Conservation (phyloP, 352 stramenopile species). For the Phytophthora cryptogea region DNA sequence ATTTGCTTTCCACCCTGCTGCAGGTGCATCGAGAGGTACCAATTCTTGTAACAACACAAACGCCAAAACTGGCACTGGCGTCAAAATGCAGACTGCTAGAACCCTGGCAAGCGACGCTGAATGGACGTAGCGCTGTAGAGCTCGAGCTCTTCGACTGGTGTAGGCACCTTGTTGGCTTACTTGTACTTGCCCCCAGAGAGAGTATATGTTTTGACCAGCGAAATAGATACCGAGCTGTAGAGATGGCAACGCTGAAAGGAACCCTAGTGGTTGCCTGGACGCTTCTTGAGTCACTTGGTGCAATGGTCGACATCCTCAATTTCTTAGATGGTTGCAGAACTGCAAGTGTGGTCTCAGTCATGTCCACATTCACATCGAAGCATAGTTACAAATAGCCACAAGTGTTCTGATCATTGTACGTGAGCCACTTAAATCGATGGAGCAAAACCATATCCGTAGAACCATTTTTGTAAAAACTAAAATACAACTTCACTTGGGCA, state of each 20-base stretch:
- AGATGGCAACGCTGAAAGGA: neutral
- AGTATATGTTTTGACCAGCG: neutral
- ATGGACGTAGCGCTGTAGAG: slow-evolving; percentile 10
- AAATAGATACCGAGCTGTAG: neutral
- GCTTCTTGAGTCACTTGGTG: too few relatives aligned
- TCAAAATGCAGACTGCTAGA: slow-evolving; percentile 2
- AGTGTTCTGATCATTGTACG: too few relatives aligned
- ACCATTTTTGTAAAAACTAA: too few relatives aligned
- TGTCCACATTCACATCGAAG: too few relatives aligned
- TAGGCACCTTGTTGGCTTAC: slow-evolving; percentile 14
- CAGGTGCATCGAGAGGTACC: slow-evolving; percentile 2
- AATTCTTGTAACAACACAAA: slow-evolving; percentile 18
- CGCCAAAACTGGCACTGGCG: slow-evolving; percentile 5
- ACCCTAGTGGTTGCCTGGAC: too few relatives aligned
- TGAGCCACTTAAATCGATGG: too few relatives aligned
- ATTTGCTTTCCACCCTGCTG: slow-evolving; percentile 3
- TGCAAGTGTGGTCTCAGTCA: too few relatives aligned
- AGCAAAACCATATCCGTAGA: too few relatives aligned
- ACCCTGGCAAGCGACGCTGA: slow-evolving; percentile 3
- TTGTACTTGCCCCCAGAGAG: slow-evolving; percentile 11
- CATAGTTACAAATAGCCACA: too few relatives aligned
- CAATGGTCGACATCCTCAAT: too few relatives aligned
- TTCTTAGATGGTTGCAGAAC: too few relatives aligned
- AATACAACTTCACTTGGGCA: too few relatives aligned
- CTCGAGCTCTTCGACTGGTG: slow-evolving; percentile 6